Evolutionary conservation across 495 filamentous ascomycete genomes (phyloP).

Genomic region (Cladorrhinum samala): DNA sequence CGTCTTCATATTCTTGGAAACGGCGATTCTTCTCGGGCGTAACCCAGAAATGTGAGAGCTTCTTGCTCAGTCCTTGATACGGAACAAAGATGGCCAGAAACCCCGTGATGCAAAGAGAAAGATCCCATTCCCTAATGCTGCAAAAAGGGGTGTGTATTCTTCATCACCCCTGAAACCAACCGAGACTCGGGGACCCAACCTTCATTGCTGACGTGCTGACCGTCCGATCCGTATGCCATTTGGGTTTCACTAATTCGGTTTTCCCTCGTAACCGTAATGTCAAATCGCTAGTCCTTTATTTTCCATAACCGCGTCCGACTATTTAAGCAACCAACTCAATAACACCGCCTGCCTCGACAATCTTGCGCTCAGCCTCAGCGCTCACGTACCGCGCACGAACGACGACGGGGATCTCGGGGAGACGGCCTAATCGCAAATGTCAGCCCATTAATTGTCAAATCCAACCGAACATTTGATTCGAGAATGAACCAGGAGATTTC

Average conservation of each 20-base stretch:
- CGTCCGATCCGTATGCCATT: constrained; percentile 25
- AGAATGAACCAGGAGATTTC: too few species aligned
- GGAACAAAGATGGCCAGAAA: constrained; percentile 13
- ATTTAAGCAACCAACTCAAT: constrained; percentile 31
- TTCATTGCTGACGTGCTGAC: constrained; percentile 20
- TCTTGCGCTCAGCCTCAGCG: constrained; percentile 33
- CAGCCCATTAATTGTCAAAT: neutral
- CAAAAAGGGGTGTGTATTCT: constrained; percentile 22
- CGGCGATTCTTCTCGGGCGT: neutral
- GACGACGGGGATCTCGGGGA: constrained; percentile 30
- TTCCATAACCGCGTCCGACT: constrained; percentile 19
- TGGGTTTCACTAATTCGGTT: constrained; percentile 19
- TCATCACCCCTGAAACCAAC: constrained; percentile 26
- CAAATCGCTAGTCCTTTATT: constrained; percentile 30
- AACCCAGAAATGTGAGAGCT: neutral
- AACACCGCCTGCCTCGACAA: constrained; percentile 31
- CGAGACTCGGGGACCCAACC: constrained; percentile 29
- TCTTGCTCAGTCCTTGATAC: neutral
- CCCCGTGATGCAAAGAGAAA: constrained; percentile 25
- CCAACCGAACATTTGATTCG: neutral
- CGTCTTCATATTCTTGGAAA: neutral
- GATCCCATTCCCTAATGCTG: constrained; percentile 33
- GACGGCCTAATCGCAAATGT: constrained; percentile 19
- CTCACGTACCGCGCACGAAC: constrained; percentile 31
- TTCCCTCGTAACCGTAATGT: constrained; percentile 30